A percentile compares a stretch with the other conserved stretches of the same genome.
Conservation (phyloP, 345 rosid genomes). For the Aegle marmelos region DNA sequence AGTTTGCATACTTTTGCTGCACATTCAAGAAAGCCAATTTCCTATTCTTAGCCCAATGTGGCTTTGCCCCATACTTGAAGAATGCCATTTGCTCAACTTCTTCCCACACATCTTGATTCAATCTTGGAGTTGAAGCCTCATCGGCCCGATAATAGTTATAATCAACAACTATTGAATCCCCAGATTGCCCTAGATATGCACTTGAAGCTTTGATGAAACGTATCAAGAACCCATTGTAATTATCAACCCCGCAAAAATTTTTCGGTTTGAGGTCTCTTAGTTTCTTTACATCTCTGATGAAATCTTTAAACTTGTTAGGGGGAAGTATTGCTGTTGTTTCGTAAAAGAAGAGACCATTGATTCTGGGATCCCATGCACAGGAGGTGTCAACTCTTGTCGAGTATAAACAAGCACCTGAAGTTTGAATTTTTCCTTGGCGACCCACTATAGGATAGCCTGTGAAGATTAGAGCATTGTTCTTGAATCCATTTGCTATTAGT, state of each 20-base stretch:
- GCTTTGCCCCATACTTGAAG: slow-evolving; percentile 66
- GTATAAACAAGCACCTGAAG: slow-evolving; percentile 82
- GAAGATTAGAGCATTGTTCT: slow-evolving; percentile 57
- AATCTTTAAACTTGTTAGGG: slow-evolving; percentile 41
- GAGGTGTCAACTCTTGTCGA: slow-evolving; percentile 41
- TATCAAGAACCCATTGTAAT: slow-evolving; percentile 62
- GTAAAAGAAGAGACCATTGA: slow-evolving; percentile 68
- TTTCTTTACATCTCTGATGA: slow-evolving; percentile 57
- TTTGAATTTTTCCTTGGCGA: slow-evolving; percentile 71
- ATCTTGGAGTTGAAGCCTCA: slow-evolving; percentile 56
- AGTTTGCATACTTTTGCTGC: slow-evolving; percentile 47
- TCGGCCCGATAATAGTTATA: slow-evolving; percentile 70
- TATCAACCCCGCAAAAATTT: slow-evolving; percentile 67
- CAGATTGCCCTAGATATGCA: slow-evolving; percentile 75
- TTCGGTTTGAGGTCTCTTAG: slow-evolving; percentile 58
- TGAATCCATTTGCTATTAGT: slow-evolving; percentile 63
- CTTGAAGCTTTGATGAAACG: slow-evolving; percentile 73
- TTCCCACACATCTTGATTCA: slow-evolving; percentile 75
- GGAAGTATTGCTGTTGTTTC: slow-evolving; percentile 74
- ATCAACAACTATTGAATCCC: slow-evolving; percentile 78
- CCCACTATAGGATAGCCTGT: slow-evolving; percentile 84
- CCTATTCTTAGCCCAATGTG: slow-evolving; percentile 91
- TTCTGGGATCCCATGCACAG: slow-evolving; percentile 83
- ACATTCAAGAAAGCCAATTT: slow-evolving; percentile 62
- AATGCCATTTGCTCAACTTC: slow-evolving; percentile 93